Evolutionary conservation across 495 filamentous ascomycete genomes (phyloP).

Genomic region (Schizothecium vesticola): DNA sequence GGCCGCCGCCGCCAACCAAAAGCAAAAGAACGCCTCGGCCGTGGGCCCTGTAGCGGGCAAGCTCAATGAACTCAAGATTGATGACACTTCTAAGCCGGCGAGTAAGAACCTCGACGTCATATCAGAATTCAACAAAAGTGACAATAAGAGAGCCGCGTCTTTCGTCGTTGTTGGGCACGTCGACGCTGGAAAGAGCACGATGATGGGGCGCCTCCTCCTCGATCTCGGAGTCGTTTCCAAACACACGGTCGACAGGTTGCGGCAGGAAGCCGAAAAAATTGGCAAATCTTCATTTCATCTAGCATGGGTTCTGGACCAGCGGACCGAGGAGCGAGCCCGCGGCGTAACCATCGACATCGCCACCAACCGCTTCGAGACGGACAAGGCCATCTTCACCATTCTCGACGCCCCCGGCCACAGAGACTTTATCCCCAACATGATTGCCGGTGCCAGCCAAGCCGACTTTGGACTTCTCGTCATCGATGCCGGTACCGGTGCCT

Average conservation of each 20-base stretch:
- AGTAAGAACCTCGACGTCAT: slow-evolving; percentile 85
- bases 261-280: slow-evolving; percentile 81
- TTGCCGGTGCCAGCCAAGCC: slow-evolving; percentile 89
- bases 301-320: slow-evolving; percentile 93
- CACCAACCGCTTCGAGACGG: slow-evolving; percentile 86
- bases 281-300: slow-evolving; percentile 94
- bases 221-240: slow-evolving; percentile 85
- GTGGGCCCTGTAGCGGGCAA: slow-evolving; percentile 37
- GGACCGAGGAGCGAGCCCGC: slow-evolving; percentile 74
- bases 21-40: slow-evolving; percentile 29
- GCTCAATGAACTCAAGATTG: slow-evolving; percentile 57
- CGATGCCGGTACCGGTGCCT: slow-evolving; percentile 79
- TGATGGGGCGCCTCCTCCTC: slow-evolving; percentile 91
- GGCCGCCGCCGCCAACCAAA: slow-evolving; percentile 25
- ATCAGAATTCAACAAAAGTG: slow-evolving; percentile 69
- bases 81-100: slow-evolving; percentile 65
- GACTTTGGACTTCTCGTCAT: slow-evolving; percentile 96
- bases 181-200: slow-evolving; percentile 93
- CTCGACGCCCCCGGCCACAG: slow-evolving; percentile 90
- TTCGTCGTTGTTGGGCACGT: slow-evolving; percentile 98
- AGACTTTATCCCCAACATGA: slow-evolving; percentile 99
- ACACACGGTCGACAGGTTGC: slow-evolving; percentile 79
- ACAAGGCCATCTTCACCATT: slow-evolving; percentile 82
- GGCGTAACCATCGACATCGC: slow-evolving; percentile 99
- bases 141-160: slow-evolving; percentile 75